Conservation (phyloP, 176 grass and related monocot genomes). For the Eragrostis curvula region DNA sequence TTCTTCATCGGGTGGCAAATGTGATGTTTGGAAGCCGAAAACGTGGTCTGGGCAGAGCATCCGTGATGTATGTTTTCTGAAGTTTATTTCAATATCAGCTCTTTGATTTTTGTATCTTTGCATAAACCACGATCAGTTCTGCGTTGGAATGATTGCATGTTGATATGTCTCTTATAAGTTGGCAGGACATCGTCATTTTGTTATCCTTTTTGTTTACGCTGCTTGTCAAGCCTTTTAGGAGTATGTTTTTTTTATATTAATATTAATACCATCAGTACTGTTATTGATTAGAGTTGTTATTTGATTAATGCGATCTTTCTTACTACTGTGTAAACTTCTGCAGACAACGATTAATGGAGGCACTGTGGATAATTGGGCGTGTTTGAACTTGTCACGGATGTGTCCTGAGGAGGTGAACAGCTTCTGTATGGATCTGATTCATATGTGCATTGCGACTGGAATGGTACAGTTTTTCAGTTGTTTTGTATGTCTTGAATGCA, state of each 20-base stretch:
- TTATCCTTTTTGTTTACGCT: not conserved
- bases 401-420: conserved; percentile 44
- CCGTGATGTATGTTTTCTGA: too few species aligned
- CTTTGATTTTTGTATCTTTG: too few species aligned
- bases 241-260: not conserved
- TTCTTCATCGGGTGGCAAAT: too few species aligned
- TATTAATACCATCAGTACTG: not conserved
- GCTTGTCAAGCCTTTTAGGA: not conserved
- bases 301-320: not conserved
- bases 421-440: conserved; percentile 63
- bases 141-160: too few species aligned
- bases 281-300: not conserved
- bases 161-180: not conserved
- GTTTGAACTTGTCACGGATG: conserved; percentile 66
- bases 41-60: too few species aligned
- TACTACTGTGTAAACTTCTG: conserved; percentile 5
- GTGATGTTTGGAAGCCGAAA: too few species aligned
- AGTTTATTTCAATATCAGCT: too few species aligned
- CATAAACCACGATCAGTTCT: too few species aligned
- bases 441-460: conserved; percentile 70
- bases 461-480: conserved; percentile 52
- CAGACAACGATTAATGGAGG: conserved; percentile 87
- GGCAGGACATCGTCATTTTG: not conserved
- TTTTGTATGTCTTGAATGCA: not conserved
- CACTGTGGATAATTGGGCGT: conserved; percentile 65